phyloP scores from a whole-genome alignment of 2,329 filamentous ascomycete species.

The Hirsutella minnesotensis region DNA sequence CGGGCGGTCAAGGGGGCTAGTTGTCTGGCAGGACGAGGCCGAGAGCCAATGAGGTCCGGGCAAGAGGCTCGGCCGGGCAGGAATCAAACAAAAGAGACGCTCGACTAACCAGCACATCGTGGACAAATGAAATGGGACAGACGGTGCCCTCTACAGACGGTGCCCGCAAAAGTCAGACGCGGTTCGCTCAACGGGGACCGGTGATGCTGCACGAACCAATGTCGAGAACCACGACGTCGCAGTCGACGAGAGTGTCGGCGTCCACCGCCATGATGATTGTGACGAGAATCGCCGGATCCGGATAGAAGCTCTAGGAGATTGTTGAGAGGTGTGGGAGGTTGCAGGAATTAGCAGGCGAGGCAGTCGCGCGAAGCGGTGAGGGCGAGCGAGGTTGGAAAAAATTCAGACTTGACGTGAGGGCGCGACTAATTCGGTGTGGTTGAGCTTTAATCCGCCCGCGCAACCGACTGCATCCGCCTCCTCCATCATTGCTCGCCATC shows the following conservation, averaged over 20 bases:
- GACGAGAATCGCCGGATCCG: too few relatives aligned
- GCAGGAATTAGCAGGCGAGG: too few relatives aligned
- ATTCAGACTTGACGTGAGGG: too few relatives aligned
- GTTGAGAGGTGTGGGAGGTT: too few relatives aligned
- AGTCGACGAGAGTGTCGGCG: conserved; percentile 16
- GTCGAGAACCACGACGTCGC: conserved; percentile 22
- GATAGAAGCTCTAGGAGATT: neutral
- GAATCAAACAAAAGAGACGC: neutral
- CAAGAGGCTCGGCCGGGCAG: neutral
- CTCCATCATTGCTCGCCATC: too few relatives aligned
- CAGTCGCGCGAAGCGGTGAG: too few relatives aligned
- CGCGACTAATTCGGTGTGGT: too few relatives aligned
- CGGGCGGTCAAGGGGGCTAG: neutral
- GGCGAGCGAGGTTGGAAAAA: too few relatives aligned
- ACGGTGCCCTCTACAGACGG: conserved; percentile 58
- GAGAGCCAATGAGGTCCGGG: neutral
- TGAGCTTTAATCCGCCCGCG: too few relatives aligned
- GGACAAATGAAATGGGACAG: conserved; percentile 75
- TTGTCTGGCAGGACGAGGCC: neutral
- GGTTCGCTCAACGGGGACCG: too few relatives aligned
- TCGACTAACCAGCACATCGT: conserved; percentile 65
- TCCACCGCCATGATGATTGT: conserved; percentile 5
- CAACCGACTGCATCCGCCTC: too few relatives aligned
- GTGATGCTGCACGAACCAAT: conserved; percentile 22
- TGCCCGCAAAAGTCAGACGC: neutral